phyloP scores from a whole-genome alignment of 192 early-diverging fungal species.

The Coemansia sp. region DNA sequence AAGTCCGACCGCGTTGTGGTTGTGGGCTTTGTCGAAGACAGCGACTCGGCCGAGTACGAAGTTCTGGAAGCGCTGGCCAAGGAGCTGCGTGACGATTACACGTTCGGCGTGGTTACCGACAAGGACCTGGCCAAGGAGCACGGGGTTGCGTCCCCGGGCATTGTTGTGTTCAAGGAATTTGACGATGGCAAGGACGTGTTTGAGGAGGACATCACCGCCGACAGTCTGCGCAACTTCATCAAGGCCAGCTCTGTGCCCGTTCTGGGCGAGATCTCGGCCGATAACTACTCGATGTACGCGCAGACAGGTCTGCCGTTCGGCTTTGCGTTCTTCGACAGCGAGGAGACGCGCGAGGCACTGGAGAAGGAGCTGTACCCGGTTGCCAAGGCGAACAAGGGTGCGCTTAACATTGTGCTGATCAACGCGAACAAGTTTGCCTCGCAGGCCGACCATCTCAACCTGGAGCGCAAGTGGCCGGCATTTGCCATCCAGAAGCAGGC shows the following conservation, averaged over 20 bases:
- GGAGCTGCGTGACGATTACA: slow-evolving; percentile 77
- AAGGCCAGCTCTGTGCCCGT: slow-evolving; percentile 77
- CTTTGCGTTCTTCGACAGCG: slow-evolving; percentile 78
- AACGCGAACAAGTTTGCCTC: slow-evolving; percentile 81
- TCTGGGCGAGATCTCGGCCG: slow-evolving; percentile 86
- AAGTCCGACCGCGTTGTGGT: slow-evolving; percentile 86
- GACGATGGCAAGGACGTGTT: slow-evolving; percentile 83
- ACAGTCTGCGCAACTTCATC: slow-evolving; percentile 67
- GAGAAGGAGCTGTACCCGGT: slow-evolving; percentile 64
- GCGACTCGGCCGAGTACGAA: slow-evolving; percentile 62
- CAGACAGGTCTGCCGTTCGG: slow-evolving; percentile 84
- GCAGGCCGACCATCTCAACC: slow-evolving; percentile 85
- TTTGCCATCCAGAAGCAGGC: slow-evolving; percentile 83
- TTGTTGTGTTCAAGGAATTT: slow-evolving; percentile 89
- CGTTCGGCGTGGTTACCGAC: slow-evolving; percentile 80
- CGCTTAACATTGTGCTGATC: slow-evolving; percentile 87
- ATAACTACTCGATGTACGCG: slow-evolving; percentile 88
- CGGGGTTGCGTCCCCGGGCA: slow-evolving; percentile 57
- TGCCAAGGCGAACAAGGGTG: slow-evolving; percentile 86
- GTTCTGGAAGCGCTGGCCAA: slow-evolving; percentile 71
- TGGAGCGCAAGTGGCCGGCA: slow-evolving; percentile 92
- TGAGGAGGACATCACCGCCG: slow-evolving; percentile 58
- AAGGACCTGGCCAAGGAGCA: slow-evolving; percentile 56
- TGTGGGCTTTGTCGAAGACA: slow-evolving; percentile 73
- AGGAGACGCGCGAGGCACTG: slow-evolving; percentile 59